Evolutionary conservation across 1,139 yeast species (phyloP).

Genomic region (Geotrichum restrictum): DNA sequence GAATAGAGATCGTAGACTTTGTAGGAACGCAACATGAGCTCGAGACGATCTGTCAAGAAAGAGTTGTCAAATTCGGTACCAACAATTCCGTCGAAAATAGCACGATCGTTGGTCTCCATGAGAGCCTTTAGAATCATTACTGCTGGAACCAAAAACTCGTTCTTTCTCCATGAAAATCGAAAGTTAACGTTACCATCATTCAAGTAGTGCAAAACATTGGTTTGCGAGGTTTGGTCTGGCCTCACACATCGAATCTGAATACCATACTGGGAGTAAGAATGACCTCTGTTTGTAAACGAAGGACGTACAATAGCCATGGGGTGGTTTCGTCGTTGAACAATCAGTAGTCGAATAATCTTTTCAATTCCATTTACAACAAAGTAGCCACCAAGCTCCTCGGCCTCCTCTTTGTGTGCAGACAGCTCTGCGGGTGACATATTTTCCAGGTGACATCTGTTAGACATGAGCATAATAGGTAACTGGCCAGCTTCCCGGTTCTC

Average conservation of each 20-base stretch:
- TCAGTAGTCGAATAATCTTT: conserved; percentile 91
- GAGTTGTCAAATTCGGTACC: conserved; percentile 85
- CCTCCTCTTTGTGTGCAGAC: conserved; percentile 77
- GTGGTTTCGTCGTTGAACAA: conserved; percentile 95
- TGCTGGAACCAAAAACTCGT: conserved; percentile 90
- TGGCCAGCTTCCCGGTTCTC: conserved; percentile 91
- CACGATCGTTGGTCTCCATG: conserved; percentile 86
- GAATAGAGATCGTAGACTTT: conserved; percentile 75
- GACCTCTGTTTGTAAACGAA: conserved; percentile 90
- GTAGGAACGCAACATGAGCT: conserved; percentile 80
- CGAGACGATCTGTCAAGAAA: conserved; percentile 96
- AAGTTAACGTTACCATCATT: conserved; percentile 95
- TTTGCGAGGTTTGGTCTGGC: conserved; percentile 96
- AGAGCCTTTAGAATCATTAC: conserved; percentile 89
- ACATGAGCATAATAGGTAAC: conserved; percentile 83
- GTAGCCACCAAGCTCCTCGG: conserved; percentile 95
- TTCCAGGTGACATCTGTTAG: conserved; percentile 88
- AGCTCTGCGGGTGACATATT: conserved; percentile 76
- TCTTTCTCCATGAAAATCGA: conserved; percentile 95
- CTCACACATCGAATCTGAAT: conserved; percentile 90
- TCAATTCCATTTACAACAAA: conserved; percentile 96
- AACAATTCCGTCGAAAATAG: conserved; percentile 91
- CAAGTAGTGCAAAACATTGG: conserved; percentile 91
- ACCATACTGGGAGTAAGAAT: conserved; percentile 83
- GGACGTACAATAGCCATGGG: conserved; percentile 98